Conservation (phyloP, 495 filamentous ascomycete species). For the Penicillium cataractarum region DNA sequence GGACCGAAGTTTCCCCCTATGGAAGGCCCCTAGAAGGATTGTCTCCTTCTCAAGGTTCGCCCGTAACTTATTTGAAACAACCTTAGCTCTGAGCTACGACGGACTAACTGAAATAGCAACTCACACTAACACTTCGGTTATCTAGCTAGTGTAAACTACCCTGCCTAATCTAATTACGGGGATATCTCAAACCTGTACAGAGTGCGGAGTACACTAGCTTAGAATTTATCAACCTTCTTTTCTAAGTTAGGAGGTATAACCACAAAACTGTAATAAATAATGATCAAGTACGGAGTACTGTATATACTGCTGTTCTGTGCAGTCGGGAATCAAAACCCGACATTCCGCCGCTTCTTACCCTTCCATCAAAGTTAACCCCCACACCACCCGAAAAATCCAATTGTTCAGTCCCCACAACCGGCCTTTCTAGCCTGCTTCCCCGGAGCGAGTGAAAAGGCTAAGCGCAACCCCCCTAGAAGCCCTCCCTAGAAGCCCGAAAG, state of each 20-base stretch:
- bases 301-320: too few species aligned
- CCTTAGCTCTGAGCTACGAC: neutral
- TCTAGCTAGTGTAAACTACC: too few species aligned
- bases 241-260: neutral
- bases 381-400: neutral
- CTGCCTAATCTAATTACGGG: too few species aligned
- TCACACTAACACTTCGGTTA: neutral
- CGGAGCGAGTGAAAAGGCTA: too few species aligned
- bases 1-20: neutral
- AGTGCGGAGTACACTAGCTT: too few species aligned
- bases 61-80: neutral
- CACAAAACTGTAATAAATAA: too few species aligned
- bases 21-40: conserved; percentile 4
- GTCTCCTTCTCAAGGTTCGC: neutral
- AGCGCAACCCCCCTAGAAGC: neutral
- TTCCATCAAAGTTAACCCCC: neutral
- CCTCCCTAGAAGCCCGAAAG: neutral
- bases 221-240: neutral
- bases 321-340: neutral
- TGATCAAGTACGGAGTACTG: too few species aligned
- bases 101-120: neutral
- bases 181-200: too few species aligned
- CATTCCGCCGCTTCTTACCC: conserved; percentile 1
- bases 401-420: too few species aligned
- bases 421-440: too few species aligned